Conservation (phyloP, 441 rosid genomes). For the Syzygium malaccense region DNA sequence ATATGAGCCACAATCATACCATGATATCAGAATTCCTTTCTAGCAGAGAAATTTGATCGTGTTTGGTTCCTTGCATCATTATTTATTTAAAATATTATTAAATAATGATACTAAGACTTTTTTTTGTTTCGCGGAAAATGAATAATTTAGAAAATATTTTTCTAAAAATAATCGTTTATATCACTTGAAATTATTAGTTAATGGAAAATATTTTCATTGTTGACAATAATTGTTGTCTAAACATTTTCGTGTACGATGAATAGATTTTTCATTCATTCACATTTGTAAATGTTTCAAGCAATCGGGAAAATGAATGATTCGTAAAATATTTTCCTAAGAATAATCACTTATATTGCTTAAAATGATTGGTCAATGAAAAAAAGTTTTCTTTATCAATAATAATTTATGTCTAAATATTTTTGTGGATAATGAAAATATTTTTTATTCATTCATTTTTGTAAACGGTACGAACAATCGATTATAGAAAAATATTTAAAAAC, state of each 20-base stretch:
- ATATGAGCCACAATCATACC: not conserved
- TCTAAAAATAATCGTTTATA: not conserved
- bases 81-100: too few species aligned
- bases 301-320: not conserved
- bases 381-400: too few species aligned
- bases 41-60: not conserved
- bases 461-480: not conserved
- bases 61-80: not conserved
- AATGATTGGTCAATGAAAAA: too few species aligned
- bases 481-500: not conserved
- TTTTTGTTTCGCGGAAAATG: rapidly evolving
- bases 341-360: too few species aligned
- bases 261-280: not conserved
- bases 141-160: too few species aligned
- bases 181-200: not conserved
- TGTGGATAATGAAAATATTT: not conserved
- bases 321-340: rapidly evolving
- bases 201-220: too few species aligned
- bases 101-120: too few species aligned
- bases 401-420: too few species aligned
- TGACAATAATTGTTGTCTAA: too few species aligned
- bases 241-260: not conserved
- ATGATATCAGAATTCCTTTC: not conserved
- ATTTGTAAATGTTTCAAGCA: not conserved
- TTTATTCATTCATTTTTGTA: not conserved